A percentile compares a stretch with the other conserved stretches of the same genome.
These are phyloP conservation scores for Staphylotrichum tortipilum DNA, from an alignment of 495 filamentous ascomycete genomes.

Conservation along the genomic window DNA sequence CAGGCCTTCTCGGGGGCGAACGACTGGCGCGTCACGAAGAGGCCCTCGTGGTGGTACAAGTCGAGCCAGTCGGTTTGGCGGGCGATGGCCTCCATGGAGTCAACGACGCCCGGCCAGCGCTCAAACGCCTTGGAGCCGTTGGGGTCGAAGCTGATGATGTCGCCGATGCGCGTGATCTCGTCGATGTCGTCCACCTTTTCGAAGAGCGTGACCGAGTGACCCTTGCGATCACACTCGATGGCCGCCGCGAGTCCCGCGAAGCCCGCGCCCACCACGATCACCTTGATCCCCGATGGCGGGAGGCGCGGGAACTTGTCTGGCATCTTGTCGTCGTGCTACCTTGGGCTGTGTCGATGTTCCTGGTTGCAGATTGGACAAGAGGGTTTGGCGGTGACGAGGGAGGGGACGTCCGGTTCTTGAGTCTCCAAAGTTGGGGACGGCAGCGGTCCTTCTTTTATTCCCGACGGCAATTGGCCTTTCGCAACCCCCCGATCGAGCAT, in stretches of 20 bases:
- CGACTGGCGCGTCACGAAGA: constrained; percentile 25
- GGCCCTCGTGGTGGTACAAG: constrained; percentile 25
- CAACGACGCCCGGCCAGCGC: constrained; percentile 41
- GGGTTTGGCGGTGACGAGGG: not conserved
- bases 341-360: not conserved
- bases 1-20: constrained; percentile 23
- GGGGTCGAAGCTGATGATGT: constrained; percentile 46
- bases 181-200: constrained; percentile 31
- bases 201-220: constrained; percentile 27
- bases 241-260: constrained; percentile 53
- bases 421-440: not conserved
- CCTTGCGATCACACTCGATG: constrained; percentile 46
- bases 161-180: constrained; percentile 39
- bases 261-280: constrained; percentile 53
- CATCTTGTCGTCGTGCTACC: constrained; percentile 1
- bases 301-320: constrained; percentile 16
- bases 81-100: constrained; percentile 41
- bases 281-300: constrained; percentile 41
- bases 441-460: not conserved
- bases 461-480: constrained; percentile 5
- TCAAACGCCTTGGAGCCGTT: constrained; percentile 40
- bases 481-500: not conserved
- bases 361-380: not conserved
- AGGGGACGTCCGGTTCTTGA: not conserved
- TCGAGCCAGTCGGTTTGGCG: constrained; percentile 35